Conservation (phyloP, 179 eudicot genomes). For the Sideroxylon spinosum region DNA sequence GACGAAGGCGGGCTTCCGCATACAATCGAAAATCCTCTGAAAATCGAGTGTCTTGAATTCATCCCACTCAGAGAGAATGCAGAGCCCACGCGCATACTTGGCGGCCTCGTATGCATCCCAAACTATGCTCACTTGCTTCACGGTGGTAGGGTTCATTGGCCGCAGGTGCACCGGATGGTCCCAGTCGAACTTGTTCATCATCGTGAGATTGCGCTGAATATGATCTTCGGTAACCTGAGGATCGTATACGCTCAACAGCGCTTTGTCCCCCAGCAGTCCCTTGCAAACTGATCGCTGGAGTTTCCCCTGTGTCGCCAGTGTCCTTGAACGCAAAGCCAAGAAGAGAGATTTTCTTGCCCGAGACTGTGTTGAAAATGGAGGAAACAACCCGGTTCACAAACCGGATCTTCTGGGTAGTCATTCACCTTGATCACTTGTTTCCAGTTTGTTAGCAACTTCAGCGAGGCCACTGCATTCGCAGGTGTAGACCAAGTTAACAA, state of each 20-base stretch:
- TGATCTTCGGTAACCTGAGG: slow-evolving; percentile 59
- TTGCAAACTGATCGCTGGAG: slow-evolving; percentile 63
- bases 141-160: slow-evolving; percentile 30
- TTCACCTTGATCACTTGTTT: slow-evolving; percentile 63
- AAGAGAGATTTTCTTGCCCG: slow-evolving; percentile 48
- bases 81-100: slow-evolving; percentile 47
- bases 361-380: slow-evolving; percentile 61
- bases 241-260: slow-evolving; percentile 48
- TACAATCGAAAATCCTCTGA: slow-evolving; percentile 35
- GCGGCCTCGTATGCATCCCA: slow-evolving; percentile 53
- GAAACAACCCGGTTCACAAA: slow-evolving; percentile 59
- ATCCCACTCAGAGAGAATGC: slow-evolving; percentile 59
- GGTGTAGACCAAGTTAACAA: slow-evolving; percentile 55
- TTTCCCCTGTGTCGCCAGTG: slow-evolving; percentile 60
- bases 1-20: slow-evolving; percentile 62
- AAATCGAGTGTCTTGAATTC: slow-evolving; percentile 54
- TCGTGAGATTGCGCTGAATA: slow-evolving; percentile 43
- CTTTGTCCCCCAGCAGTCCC: slow-evolving; percentile 50
- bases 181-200: slow-evolving; percentile 48
- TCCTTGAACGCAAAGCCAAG: slow-evolving; percentile 62
- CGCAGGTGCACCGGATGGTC: slow-evolving; percentile 54
- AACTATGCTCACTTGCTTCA: slow-evolving; percentile 29
- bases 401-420: slow-evolving; percentile 52
- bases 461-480: slow-evolving; percentile 55
- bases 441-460: slow-evolving; percentile 60